Evolutionary conservation across 2,329 filamentous ascomycete genomes (phyloP).

Genomic region (Sarocladiaceae sp.): DNA sequence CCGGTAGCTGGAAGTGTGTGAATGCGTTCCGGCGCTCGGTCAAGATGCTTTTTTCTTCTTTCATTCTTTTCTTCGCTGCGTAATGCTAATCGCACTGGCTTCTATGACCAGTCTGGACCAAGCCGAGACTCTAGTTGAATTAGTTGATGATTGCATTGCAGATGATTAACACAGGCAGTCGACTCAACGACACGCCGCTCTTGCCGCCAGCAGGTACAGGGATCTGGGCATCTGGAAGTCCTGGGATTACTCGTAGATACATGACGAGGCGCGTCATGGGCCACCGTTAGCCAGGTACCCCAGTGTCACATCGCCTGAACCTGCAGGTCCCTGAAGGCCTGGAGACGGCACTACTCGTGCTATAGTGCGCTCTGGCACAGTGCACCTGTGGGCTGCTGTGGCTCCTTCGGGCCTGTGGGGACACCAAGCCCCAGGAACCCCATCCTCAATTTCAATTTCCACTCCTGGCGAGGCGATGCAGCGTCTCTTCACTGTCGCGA

Average conservation of each 20-base stretch:
- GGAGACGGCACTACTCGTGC: too few species aligned
- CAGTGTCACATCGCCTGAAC: conserved; percentile 5
- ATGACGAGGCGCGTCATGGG: not conserved
- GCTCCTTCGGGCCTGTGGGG: conserved; percentile 1
- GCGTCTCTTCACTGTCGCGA: not conserved
- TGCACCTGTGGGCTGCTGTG: too few species aligned
- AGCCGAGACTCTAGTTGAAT: not conserved
- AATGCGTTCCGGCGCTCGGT: not conserved
- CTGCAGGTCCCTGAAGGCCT: conserved; percentile 2
- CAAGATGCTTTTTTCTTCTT: not conserved
- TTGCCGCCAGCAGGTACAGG: conserved; percentile 3
- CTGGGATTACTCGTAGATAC: not conserved
- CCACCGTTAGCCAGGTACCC: not conserved
- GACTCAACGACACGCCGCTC: conserved; percentile 6
- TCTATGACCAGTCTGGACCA: not conserved
- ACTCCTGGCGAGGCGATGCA: not conserved
- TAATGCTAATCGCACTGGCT: too few species aligned
- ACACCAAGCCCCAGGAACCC: conserved; percentile 1
- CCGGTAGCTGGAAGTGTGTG: not conserved
- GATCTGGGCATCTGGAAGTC: not conserved
- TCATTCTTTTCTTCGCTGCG: not conserved
- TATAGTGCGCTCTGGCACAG: too few species aligned
- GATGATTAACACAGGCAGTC: too few species aligned
- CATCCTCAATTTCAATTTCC: conserved; percentile 7
- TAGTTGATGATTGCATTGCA: not conserved